Base-by-base conservation (phyloP, 1,284 basidiomycete species). In the Rhodotorula sp. region DNA sequence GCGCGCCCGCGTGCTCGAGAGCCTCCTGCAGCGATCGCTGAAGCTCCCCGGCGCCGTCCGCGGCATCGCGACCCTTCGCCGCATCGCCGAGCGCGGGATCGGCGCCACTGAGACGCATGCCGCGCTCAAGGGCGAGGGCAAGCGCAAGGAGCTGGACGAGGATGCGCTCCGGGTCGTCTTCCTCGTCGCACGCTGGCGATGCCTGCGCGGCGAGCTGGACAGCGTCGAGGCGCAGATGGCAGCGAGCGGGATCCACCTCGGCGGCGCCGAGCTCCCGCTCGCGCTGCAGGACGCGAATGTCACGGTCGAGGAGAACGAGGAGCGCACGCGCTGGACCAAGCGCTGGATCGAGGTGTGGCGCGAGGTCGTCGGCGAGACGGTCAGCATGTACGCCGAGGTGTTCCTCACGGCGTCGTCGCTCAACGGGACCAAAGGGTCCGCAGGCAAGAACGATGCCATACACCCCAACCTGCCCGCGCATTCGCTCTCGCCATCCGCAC, bases 21-120 rank as follows among this genome's bases (percentile, higher is more conserved):
- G 90, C 7, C 85, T 97, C 10, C 87, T 91, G 69, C 92, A 92
- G 75, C 88, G 91, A 1, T 88, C 68, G 4, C 75, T 90, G 68
- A 96, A 97, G 81, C 86, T 97, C 0, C 94, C 94, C 8, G 88
- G 89, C 0, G 85, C 97, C 10, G 92, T 92, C 86, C 93, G 94
- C 79, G 89, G 92, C 0, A 87, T 93, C 54, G 89, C 87, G 60
- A 92, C 93, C 79, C 85, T 97, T 13, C 86, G 94, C 27, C 88
- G 89, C 74, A 90, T 97, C 87, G 86, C 83, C 27, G 84, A 67
- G 13, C 68, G 66, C 25, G 66, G 62, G 60, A 44, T 71, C 58
- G 66, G 68, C 53, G 52, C 52, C 55, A 57, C 16, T 27, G n/a
- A 25, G 12, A 21, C 48, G 13, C 16, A 25, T 58, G 42, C 54